Evolutionary conservation across 768 basidiomycete species (phyloP).

Genomic region (Mycena indigotica): DNA sequence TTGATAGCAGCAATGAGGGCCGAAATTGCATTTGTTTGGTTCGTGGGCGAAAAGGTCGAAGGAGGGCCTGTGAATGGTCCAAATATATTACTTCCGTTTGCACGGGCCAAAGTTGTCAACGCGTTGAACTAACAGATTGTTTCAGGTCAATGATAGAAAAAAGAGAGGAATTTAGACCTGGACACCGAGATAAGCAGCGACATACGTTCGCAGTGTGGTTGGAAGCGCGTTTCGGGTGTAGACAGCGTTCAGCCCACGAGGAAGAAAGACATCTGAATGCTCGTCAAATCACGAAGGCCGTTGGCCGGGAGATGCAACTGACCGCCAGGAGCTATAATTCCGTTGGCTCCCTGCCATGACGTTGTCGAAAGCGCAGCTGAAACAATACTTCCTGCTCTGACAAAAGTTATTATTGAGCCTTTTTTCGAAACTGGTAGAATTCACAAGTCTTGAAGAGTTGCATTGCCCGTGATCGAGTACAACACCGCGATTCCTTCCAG

Average conservation of each 20-base stretch:
- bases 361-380: background rate
- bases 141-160: background rate
- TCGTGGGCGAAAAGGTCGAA: background rate
- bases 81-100: constrained; percentile 1
- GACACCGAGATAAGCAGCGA: background rate
- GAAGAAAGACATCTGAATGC: background rate
- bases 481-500: background rate
- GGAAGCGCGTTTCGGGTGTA: background rate
- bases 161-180: background rate
- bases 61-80: background rate
- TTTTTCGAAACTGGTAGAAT: background rate
- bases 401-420: background rate
- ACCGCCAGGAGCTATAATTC: background rate
- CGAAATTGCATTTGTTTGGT: background rate
- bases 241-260: background rate
- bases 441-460: background rate
- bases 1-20: constrained; percentile 1
- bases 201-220: background rate
- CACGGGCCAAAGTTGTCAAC: background rate
- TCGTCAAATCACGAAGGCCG: background rate
- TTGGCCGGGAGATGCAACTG: background rate
- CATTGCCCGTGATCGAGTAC: background rate
- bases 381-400: background rate
- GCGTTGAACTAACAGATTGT: background rate
- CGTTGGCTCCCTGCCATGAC: background rate